Evolutionary conservation across 106 monocot genomes (phyloP).

Genomic region (Iris macrosiphon): DNA sequence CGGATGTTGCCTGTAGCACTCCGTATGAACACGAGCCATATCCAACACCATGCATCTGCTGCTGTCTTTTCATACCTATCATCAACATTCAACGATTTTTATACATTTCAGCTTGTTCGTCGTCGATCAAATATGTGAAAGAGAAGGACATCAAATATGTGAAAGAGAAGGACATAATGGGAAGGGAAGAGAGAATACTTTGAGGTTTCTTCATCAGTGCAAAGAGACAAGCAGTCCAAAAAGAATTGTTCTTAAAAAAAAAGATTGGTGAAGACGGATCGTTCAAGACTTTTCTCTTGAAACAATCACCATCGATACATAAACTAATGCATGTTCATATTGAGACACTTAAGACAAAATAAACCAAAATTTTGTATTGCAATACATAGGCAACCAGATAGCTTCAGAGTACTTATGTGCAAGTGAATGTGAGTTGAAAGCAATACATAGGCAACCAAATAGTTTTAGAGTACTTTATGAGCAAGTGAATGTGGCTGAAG

Average conservation of each 20-base stretch:
- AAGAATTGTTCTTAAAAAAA: conserved; percentile 1
- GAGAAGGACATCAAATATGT: background rate
- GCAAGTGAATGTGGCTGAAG: too few relatives aligned
- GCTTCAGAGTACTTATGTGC: too few relatives aligned
- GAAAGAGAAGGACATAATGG: background rate
- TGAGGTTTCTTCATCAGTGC: conserved; percentile 1
- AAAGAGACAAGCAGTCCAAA: background rate
- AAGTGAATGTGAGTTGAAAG: too few relatives aligned
- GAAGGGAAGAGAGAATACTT: background rate
- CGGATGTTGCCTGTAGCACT: too few relatives aligned
- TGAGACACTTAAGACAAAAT: too few relatives aligned
- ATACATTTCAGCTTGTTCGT: background rate
- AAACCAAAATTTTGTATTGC: too few relatives aligned
- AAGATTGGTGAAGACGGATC: conserved; percentile 4
- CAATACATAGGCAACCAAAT: too few relatives aligned
- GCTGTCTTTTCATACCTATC: background rate
- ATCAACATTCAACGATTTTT: background rate
- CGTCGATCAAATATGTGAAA: background rate
- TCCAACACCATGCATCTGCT: too few relatives aligned
- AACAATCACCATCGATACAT: background rate
- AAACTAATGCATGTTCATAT: background rate
- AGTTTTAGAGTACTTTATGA: too few relatives aligned
- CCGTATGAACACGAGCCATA: too few relatives aligned
- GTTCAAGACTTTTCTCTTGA: conserved; percentile 3
- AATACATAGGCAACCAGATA: too few relatives aligned